Conservation (phyloP, 176 grass and related monocot species). For the Aegilops umbellulata region DNA sequence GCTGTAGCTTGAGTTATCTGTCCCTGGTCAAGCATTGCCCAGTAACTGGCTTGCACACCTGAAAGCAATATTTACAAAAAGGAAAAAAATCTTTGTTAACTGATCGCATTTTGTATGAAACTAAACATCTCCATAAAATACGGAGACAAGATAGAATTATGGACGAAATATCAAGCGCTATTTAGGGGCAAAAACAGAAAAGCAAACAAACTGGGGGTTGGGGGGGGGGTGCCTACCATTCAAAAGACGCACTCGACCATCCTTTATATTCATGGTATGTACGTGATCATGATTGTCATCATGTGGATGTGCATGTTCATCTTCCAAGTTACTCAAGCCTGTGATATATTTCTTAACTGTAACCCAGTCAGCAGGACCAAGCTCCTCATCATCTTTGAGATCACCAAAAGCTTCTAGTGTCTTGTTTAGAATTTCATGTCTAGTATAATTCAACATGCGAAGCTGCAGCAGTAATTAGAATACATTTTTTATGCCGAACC, state of each 20-base stretch:
- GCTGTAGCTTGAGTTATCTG: constrained; percentile 76
- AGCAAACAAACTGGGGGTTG: not conserved
- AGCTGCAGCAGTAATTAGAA: constrained; percentile 49
- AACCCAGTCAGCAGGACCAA: constrained; percentile 87
- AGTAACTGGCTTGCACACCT: constrained; percentile 93
- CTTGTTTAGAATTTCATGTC: constrained; percentile 89
- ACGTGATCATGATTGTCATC: constrained; percentile 52
- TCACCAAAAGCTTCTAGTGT: constrained; percentile 82
- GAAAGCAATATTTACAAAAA: not conserved
- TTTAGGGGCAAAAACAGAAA: not conserved
- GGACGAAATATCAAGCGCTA: not conserved
- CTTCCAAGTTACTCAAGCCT: constrained; percentile 71
- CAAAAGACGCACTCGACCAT: constrained; percentile 73
- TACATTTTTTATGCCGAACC: not conserved
- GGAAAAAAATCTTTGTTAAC: not conserved
- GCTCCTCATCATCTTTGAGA: constrained; percentile 83
- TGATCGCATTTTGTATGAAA: not conserved
- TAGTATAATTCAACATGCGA: constrained; percentile 77
- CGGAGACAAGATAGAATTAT: not conserved
- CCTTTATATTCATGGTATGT: constrained; percentile 54
- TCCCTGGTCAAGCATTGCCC: constrained; percentile 96
- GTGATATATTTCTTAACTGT: constrained; percentile 77
- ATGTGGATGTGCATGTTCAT: constrained; percentile 75
- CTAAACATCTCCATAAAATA: not conserved
- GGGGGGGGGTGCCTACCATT: constrained; percentile 55